Evolutionary conservation across 1,284 basidiomycete genomes (phyloP).

Genomic region (Coniophora puteana): DNA sequence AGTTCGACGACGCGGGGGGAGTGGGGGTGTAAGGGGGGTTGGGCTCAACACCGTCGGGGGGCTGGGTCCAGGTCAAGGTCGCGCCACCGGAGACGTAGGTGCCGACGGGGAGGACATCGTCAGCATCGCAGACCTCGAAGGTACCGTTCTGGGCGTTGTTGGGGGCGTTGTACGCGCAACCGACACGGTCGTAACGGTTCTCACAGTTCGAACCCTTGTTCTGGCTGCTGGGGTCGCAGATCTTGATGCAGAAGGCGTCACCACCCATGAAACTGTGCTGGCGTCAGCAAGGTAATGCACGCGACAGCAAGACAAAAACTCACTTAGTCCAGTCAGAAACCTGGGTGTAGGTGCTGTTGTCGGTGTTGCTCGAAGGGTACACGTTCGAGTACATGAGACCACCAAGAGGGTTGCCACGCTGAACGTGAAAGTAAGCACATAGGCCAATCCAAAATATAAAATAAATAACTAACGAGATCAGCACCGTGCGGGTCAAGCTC

Average conservation of each 20-base stretch:
- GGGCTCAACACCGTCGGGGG: slow-evolving; percentile 53
- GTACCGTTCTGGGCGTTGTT: slow-evolving; percentile 50
- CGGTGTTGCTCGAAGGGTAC: slow-evolving; percentile 34
- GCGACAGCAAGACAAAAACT: slow-evolving; percentile 11
- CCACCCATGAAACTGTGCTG: slow-evolving; percentile 57
- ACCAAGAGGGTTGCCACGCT: slow-evolving; percentile 65
- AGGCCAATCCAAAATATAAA: slow-evolving; percentile 22
- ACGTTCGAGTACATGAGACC: slow-evolving; percentile 61
- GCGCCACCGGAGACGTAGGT: slow-evolving; percentile 35
- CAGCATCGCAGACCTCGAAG: slow-evolving; percentile 61
- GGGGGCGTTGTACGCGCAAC: slow-evolving; percentile 69
- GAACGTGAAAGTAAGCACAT: slow-evolving; percentile 34
- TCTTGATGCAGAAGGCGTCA: slow-evolving; percentile 49
- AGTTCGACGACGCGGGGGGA: slow-evolving; percentile 61
- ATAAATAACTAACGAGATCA: slow-evolving; percentile 32
- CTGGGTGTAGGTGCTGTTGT: slow-evolving; percentile 41
- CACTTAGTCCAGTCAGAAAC: slow-evolving; percentile 61
- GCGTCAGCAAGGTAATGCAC: slow-evolving; percentile 5
- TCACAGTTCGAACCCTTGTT: slow-evolving; percentile 53
- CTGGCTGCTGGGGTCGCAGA: slow-evolving; percentile 55
- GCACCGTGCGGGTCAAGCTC: slow-evolving; percentile 54
- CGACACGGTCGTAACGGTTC: slow-evolving; percentile 64
- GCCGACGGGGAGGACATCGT: slow-evolving; percentile 35
- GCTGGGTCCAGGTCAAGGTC: slow-evolving; percentile 52
- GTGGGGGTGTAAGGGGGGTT: slow-evolving; percentile 59